phyloP scores from a whole-genome alignment of 23 red algal genomes.

The Chondrus crispus region DNA sequence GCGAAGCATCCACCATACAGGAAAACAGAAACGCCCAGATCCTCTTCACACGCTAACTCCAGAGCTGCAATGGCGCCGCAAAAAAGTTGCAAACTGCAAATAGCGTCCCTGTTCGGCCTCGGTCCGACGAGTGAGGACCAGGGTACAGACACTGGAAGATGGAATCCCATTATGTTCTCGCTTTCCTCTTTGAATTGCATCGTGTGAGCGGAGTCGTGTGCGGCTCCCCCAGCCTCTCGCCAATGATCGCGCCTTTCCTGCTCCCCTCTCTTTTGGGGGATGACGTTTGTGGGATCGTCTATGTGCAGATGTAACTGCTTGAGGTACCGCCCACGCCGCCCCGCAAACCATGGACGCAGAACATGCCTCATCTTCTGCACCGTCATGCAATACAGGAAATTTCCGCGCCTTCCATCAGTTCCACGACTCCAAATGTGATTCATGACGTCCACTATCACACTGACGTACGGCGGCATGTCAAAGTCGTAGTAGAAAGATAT shows the following conservation, averaged over 20 bases:
- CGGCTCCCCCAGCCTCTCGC: no score
- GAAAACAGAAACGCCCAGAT: not conserved
- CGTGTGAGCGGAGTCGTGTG: no score
- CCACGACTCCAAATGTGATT: not conserved
- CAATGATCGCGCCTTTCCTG: not conserved
- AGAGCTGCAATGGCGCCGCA: not conserved
- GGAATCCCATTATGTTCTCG: not conserved
- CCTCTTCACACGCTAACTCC: not conserved
- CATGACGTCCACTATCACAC: not conserved
- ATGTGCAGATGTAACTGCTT: not conserved
- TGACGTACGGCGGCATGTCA: not conserved
- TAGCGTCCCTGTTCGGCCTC: not conserved
- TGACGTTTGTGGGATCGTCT: not conserved
- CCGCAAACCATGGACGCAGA: not conserved
- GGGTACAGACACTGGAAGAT: not conserved
- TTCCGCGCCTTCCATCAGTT: not conserved
- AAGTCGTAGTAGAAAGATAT: not conserved
- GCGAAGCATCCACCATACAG: not conserved
- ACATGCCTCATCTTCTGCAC: not conserved
- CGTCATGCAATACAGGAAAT: not conserved
- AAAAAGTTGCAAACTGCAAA: not conserved
- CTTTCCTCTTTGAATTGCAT: not conserved
- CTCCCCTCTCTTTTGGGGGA: slow-evolving; percentile 1
- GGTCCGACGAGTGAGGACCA: not conserved
- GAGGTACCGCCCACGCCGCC: not conserved